phyloP scores from a whole-genome alignment of 345 rosid species.

The Melaleuca alternifolia region DNA sequence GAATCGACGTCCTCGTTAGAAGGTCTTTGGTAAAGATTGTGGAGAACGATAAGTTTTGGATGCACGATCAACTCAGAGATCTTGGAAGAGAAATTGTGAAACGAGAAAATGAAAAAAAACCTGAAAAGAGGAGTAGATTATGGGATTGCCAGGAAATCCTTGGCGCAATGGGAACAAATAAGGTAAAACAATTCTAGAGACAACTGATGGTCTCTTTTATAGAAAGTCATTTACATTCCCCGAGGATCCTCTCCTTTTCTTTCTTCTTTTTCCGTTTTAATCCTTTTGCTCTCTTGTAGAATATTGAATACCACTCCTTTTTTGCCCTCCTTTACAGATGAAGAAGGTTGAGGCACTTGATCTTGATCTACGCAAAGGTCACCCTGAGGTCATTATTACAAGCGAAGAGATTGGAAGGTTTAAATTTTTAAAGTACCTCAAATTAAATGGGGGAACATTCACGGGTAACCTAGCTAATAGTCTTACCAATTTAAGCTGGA shows the following conservation, averaged over 20 bases:
- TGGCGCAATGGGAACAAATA: background rate
- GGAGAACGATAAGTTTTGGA: background rate
- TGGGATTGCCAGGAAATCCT: background rate
- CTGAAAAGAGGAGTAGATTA: background rate
- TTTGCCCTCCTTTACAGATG: background rate
- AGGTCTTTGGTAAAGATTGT: background rate
- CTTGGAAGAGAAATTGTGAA: background rate
- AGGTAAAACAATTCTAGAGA: background rate
- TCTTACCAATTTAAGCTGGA: background rate
- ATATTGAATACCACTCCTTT: background rate
- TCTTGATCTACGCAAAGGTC: background rate
- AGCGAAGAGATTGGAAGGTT: background rate
- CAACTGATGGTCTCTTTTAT: background rate
- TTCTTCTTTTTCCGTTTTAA: too few species aligned
- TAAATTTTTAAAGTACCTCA: background rate
- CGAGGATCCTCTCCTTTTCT: too few species aligned
- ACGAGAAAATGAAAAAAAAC: background rate
- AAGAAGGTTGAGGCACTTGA: background rate
- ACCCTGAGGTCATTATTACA: background rate
- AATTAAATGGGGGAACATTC: background rate
- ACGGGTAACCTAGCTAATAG: background rate
- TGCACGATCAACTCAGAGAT: background rate
- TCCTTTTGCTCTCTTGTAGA: too few species aligned
- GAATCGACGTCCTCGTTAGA: too few species aligned
- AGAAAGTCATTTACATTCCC: too few species aligned